Percentiles rank a stretch among this genome's conserved stretches.
These are phyloP conservation scores for Chlorophyllum brunneum DNA, from an alignment of 768 basidiomycete species.

Conservation along the genomic window DNA sequence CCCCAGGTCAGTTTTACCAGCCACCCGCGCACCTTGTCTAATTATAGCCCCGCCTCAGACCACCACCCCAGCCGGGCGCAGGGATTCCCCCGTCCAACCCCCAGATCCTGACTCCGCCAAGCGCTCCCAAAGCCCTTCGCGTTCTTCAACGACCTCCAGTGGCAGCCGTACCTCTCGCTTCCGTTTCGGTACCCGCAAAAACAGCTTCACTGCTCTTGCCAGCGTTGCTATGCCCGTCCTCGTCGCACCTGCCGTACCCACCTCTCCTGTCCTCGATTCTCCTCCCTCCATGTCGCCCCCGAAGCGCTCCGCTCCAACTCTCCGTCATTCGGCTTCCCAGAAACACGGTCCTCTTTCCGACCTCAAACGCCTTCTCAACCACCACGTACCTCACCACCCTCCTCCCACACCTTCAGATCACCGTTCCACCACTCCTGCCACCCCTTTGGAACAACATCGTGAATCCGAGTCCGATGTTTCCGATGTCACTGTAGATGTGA, in stretches of 20 bases:
- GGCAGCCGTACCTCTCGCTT: constrained; percentile 10
- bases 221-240: constrained; percentile 12
- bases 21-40: constrained; percentile 14
- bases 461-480: constrained; percentile 19
- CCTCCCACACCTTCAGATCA: constrained; percentile 23
- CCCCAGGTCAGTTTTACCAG: background rate
- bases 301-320: constrained; percentile 15
- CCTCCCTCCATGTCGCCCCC: constrained; percentile 16
- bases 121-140: constrained; percentile 10
- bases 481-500: constrained; percentile 9
- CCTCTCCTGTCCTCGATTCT: constrained; percentile 11
- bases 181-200: constrained; percentile 14
- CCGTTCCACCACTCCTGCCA: constrained; percentile 14
- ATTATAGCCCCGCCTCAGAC: no score
- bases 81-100: no score
- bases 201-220: constrained; percentile 9
- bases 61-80: no score
- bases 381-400: constrained; percentile 70
- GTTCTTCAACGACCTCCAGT: background rate
- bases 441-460: constrained; percentile 16
- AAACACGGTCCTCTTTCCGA: constrained; percentile 81
- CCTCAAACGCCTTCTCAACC: constrained; percentile 91
- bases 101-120: no score
- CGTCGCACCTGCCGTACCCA: constrained; percentile 8
- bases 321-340: constrained; percentile 22